Base-by-base conservation (phyloP, 495 filamentous ascomycete genomes). In the Viridothelium virens region DNA sequence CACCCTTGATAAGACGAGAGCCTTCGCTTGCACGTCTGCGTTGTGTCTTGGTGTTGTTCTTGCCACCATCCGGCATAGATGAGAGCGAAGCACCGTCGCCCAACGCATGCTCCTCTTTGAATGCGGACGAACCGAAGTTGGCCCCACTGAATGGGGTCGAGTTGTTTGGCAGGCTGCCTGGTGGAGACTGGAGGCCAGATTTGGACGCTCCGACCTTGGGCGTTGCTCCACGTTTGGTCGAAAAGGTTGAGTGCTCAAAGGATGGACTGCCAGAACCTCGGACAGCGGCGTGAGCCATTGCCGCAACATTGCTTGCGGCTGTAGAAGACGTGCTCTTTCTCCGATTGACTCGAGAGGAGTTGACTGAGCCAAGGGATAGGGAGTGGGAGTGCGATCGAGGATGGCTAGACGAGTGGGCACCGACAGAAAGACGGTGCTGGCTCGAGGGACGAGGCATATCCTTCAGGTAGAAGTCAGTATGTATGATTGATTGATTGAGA, bases 311-410 rank as follows among this genome's bases (percentile, higher is more conserved):
- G 73, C 85, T 83, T 38, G 84, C 83, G 37, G 87, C 85, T 39
- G 84, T 87, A 63, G 89, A 91, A 69, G 92, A 87, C 78, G 87
- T 91, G 78, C 92, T 96, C 85, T 97, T 98, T 65, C 94, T 84
- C 68, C 94, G 90, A 67, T 90, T 92, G 68, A 98, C 85, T 64
- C 94, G 90, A 76, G 67, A 56, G 37, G 96, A 88, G 77, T 91
- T 93, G 77, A 91, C 82, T 46, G 91, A 85, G 71, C 90, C 87
- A 68, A 90, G 78, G 50, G 91, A 90, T 63, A 91, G 80, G 16
- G 89, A 93, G 74, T 95, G 89, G 18, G 91, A 89, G 77, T 92
- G 91, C 70, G 86, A 85, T 68, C 92, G 89, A 61, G 76, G 73
- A 10, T 73, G 65, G 62, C 70, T 75, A 31, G 74, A 75, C 65